Evolutionary conservation across 257 asterid genomes (phyloP).

Genomic region (Gentiana dahurica): DNA sequence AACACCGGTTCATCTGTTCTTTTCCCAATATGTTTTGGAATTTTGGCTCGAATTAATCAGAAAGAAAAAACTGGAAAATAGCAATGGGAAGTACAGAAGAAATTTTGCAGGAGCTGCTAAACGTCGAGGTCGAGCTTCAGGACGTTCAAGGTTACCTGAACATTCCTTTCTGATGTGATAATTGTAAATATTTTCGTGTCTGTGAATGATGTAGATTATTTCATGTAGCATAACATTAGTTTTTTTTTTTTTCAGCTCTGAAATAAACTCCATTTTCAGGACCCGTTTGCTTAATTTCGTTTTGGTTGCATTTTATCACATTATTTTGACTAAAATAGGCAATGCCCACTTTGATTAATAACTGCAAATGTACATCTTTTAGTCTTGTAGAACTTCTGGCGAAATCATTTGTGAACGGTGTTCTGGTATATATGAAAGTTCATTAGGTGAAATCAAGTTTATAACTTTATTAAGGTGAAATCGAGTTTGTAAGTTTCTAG

Average conservation of each 20-base stretch:
- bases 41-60: too few relatives aligned
- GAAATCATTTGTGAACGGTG: neutral
- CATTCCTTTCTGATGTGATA: neutral
- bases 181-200: neutral
- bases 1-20: too few relatives aligned
- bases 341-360: neutral
- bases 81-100: slow-evolving; percentile 57
- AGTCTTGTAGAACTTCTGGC: neutral
- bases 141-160: slow-evolving; percentile 59
- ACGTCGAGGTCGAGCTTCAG: slow-evolving; percentile 71
- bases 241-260: neutral
- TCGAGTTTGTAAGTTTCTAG: neutral
- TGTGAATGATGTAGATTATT: too few relatives aligned
- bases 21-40: too few relatives aligned
- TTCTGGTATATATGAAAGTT: neutral
- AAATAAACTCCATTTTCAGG: too few relatives aligned
- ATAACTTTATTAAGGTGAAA: neutral
- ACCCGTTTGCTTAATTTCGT: too few relatives aligned
- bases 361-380: neutral
- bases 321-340: too few relatives aligned
- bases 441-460: neutral
- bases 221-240: neutral
- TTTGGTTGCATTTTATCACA: too few relatives aligned
- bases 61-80: too few relatives aligned
- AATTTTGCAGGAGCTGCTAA: slow-evolving; percentile 63